Percentiles rank a stretch among this genome's conserved stretches.
These are phyloP conservation scores for Lactarius psammicola DNA, from an alignment of 768 basidiomycete species.

Conservation along the genomic window DNA sequence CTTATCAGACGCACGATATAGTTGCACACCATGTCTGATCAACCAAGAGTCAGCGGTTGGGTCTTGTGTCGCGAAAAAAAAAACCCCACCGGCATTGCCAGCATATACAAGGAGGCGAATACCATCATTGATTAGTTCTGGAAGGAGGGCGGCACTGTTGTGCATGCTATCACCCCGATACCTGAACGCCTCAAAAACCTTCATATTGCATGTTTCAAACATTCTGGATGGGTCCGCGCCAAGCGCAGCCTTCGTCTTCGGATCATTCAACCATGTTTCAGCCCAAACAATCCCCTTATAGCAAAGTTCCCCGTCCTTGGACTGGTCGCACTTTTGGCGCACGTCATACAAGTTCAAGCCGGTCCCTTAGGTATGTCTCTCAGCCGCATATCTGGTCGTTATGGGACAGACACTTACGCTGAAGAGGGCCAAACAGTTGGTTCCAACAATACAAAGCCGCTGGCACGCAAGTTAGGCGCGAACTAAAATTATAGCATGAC, in stretches of 20 bases:
- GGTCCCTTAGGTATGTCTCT: conserved; percentile 45
- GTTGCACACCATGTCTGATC: conserved; percentile 77
- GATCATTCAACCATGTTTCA: conserved; percentile 83
- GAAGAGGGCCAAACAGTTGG: conserved; percentile 68
- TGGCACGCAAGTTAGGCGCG: conserved; percentile 48
- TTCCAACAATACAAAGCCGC: conserved; percentile 78
- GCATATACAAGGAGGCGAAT: conserved; percentile 87
- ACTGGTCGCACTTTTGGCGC: conserved; percentile 66
- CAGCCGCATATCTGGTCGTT: background rate
- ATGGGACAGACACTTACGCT: conserved; percentile 47
- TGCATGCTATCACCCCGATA: conserved; percentile 85
- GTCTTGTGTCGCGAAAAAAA: background rate
- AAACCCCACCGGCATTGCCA: conserved; percentile 61
- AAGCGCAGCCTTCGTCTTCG: conserved; percentile 71
- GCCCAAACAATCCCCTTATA: conserved; percentile 84
- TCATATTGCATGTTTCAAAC: conserved; percentile 71
- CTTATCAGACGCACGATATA: conserved; percentile 52
- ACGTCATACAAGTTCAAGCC: conserved; percentile 91
- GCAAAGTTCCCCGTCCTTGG: conserved; percentile 62
- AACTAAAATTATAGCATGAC: conserved; percentile 47
- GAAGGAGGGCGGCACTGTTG: conserved; percentile 74
- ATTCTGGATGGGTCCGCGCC: conserved; percentile 60
- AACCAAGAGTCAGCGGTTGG: background rate
- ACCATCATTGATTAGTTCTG: conserved; percentile 78
- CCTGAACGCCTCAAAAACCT: conserved; percentile 78